Conservation (phyloP, 1,139 yeast species). For the Scheffersomyces insectosa region DNA sequence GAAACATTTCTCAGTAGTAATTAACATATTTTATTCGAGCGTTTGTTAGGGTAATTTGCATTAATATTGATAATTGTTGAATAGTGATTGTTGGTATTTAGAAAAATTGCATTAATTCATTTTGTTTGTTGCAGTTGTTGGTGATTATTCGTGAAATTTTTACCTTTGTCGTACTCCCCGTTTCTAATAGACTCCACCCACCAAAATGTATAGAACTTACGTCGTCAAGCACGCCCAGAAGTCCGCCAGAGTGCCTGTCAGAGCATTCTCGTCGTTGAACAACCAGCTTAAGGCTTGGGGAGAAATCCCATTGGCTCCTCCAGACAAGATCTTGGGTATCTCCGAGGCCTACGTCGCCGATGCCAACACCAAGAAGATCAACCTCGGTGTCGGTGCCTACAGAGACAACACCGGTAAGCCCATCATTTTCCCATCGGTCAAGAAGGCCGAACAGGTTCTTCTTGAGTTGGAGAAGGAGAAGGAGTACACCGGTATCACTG, state of each 20-base stretch:
- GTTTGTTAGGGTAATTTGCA: background rate
- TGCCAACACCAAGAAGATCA: conserved; percentile 41
- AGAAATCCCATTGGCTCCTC: conserved; percentile 62
- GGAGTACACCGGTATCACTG: conserved; percentile 59
- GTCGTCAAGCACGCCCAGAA: background rate
- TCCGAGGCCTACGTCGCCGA: conserved; percentile 52
- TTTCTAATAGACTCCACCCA: background rate
- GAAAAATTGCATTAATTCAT: background rate
- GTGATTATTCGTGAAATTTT: background rate
- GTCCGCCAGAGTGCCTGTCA: conserved; percentile 10
- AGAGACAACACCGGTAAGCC: conserved; percentile 50
- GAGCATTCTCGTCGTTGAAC: conserved; percentile 22
- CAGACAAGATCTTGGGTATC: conserved; percentile 74
- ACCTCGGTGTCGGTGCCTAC: conserved; percentile 54
- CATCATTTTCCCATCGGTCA: conserved; percentile 49
- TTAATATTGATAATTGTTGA: background rate
- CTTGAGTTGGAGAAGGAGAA: conserved; percentile 48
- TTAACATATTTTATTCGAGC: background rate
- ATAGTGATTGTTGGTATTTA: no score
- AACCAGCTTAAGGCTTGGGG: conserved; percentile 32
- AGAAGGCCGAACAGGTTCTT: conserved; percentile 45
- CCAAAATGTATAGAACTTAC: conserved; percentile 6
- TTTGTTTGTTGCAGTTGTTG: background rate
- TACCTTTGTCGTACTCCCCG: background rate
- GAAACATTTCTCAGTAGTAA: background rate